phyloP scores from a whole-genome alignment of 2,329 filamentous ascomycete species.

The Diaporthe longicolla region DNA sequence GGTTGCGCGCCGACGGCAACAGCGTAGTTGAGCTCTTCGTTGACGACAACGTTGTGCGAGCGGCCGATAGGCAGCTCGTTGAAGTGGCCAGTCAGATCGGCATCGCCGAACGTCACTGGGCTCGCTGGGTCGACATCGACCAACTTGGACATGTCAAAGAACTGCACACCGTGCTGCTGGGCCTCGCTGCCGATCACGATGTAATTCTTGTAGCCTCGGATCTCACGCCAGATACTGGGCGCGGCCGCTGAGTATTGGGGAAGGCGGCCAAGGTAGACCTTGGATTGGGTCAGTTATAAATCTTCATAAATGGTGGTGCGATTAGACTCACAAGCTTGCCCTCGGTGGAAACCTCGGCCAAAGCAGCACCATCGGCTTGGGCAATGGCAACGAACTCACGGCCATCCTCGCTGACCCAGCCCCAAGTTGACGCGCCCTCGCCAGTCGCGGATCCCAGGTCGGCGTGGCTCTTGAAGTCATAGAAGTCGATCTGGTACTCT shows the following conservation, averaged over 20 bases:
- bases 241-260: slow-evolving; percentile 55
- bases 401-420: slow-evolving; percentile 63
- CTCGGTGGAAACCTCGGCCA: slow-evolving; percentile 61
- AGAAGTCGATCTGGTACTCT: slow-evolving; percentile 56
- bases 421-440: slow-evolving; percentile 58
- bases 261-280: slow-evolving; percentile 60
- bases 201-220: slow-evolving; percentile 58
- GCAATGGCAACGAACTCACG: slow-evolving; percentile 65
- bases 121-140: slow-evolving; percentile 58
- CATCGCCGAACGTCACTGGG: slow-evolving; percentile 52
- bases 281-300: background rate
- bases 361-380: slow-evolving; percentile 64
- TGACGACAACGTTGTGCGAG: slow-evolving; percentile 67
- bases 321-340: slow-evolving; percentile 54
- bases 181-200: slow-evolving; percentile 60
- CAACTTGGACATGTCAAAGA: slow-evolving; percentile 74
- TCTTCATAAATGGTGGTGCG: too few species aligned
- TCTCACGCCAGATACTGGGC: slow-evolving; percentile 57
- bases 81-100: slow-evolving; percentile 55
- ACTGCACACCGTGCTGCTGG: slow-evolving; percentile 68
- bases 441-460: slow-evolving; percentile 62
- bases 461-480: slow-evolving; percentile 68
- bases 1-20: slow-evolving; percentile 59
- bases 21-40: slow-evolving; percentile 63
- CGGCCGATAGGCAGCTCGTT: slow-evolving; percentile 54